phyloP scores from a whole-genome alignment of 1,139 yeast genomes.

The Yamadazyma membranifaciens region DNA sequence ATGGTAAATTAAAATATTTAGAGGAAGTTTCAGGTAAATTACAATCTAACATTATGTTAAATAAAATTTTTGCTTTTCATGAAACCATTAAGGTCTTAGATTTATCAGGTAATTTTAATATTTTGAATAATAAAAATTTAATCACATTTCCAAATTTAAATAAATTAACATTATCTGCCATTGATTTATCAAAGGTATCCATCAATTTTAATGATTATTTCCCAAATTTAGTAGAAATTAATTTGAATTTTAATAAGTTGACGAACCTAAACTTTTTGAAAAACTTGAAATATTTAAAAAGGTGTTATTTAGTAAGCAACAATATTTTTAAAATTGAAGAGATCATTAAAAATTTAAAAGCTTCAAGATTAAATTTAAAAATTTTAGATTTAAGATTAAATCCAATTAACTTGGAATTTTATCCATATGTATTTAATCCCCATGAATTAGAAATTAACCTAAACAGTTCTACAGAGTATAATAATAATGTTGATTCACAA shows the following conservation, averaged over 20 bases:
- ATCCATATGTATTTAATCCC: constrained; percentile 54
- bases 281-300: constrained; percentile 32
- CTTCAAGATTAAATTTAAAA: constrained; percentile 31
- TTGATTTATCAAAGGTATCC: constrained; percentile 41
- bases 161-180: constrained; percentile 42
- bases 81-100: constrained; percentile 30
- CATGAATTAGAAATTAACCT: constrained; percentile 33
- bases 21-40: constrained; percentile 45
- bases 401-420: constrained; percentile 45
- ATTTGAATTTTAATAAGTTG: constrained; percentile 50
- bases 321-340: constrained; percentile 32
- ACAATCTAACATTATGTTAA: constrained; percentile 22
- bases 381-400: constrained; percentile 52
- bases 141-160: constrained; percentile 37
- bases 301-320: constrained; percentile 48
- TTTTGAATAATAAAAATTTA: constrained; percentile 2
- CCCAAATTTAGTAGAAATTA: constrained; percentile 48
- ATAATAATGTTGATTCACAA: too few species aligned
- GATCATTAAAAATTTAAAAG: constrained; percentile 32
- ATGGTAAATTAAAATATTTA: constrained; percentile 32
- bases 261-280: constrained; percentile 26
- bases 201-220: constrained; percentile 32
- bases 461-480: too few species aligned
- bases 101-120: constrained; percentile 35
- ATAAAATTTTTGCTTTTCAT: constrained; percentile 18